Conservation (phyloP, 2,329 filamentous ascomycete genomes). For the Fusarium subtropicale region DNA sequence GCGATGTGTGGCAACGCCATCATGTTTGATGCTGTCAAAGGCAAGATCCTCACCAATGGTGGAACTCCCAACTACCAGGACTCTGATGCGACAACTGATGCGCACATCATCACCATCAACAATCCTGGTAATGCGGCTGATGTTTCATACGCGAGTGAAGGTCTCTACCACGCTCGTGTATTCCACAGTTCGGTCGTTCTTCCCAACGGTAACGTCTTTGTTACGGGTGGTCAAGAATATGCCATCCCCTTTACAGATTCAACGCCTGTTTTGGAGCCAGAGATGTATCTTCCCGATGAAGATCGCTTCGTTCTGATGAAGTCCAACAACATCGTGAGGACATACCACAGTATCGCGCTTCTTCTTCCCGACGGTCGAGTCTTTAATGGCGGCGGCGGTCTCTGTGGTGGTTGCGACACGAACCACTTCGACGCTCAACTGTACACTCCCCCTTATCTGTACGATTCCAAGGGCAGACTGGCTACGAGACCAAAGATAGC, state of each 20-base stretch:
- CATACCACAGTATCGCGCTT: slow-evolving; percentile 32
- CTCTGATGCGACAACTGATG: slow-evolving; percentile 56
- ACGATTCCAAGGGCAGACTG: slow-evolving; percentile 16
- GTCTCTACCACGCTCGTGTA: slow-evolving; percentile 49
- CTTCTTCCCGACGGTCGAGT: slow-evolving; percentile 30
- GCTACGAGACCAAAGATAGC: slow-evolving; percentile 27
- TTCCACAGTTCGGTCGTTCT: slow-evolving; percentile 61
- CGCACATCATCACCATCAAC: slow-evolving; percentile 63
- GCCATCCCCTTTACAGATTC: slow-evolving; percentile 33
- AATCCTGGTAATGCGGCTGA: slow-evolving; percentile 2
- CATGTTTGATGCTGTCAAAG: slow-evolving; percentile 69
- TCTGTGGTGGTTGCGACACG: slow-evolving; percentile 25
- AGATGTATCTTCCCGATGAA: slow-evolving; percentile 16
- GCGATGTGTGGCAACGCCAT: slow-evolving; percentile 67
- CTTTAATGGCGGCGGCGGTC: slow-evolving; percentile 34
- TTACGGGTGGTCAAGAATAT: slow-evolving; percentile 56
- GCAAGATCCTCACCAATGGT: slow-evolving; percentile 66
- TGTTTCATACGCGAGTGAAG: slow-evolving; percentile 16
- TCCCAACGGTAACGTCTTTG: slow-evolving; percentile 61
- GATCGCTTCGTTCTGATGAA: slow-evolving; percentile 26
- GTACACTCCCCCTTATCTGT: slow-evolving; percentile 31
- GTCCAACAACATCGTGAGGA: slow-evolving; percentile 28
- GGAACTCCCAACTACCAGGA: slow-evolving; percentile 61
- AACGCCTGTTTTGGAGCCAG: slow-evolving; percentile 23
- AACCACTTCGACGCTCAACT: slow-evolving; percentile 40